Evolutionary conservation across 2,329 filamentous ascomycete genomes (phyloP), one percentile per base, ranked within the genome.

Genomic region (Bipolaris victoriae): DNA sequence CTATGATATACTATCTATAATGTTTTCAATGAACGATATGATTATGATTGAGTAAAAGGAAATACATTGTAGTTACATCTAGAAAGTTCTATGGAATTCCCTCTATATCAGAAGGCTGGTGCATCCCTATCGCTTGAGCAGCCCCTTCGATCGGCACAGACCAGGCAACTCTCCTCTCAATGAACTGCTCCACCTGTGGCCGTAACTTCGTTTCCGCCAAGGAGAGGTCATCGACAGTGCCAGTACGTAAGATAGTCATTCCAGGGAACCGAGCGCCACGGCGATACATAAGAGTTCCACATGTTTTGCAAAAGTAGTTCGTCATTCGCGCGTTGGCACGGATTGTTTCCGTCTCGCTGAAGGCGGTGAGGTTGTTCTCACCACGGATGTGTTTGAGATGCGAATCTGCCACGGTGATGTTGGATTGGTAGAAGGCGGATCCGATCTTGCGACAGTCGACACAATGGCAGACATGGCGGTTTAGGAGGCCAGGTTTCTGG

Each of bases 251-350:
- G 48, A 88, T 56, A 44, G 73, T 82, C 48, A 60, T 53, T 0
- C 79, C 83, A 0, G 84, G 83, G 53, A 77, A 82, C 0, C 67
- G 75, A 1, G 71, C 64, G 7, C 81, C 75, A 15, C 79, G 70
- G 1, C 86, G 80, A 63, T 87, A 88, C 83, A 89, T 82, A 2
- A 88, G 78, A 0, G 82, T 82, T 1, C 87, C 86, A 66, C 86
- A 89, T 0, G 77, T 82, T 0, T 67, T 75, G 63, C 87, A 89
- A 72, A 89, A 89, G 66, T 79, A 77, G 67, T 89, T 88, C 7
- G 82, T 83, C 86, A 89, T 89, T 47, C 20, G 26, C 3, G 26
- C n/a, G 1, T 33, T 20, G 13, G 43, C 26, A 7, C 26, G 26
- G 2, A 33, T 33, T 7, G 44, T 46, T 11, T 46, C 16, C 5